Evolutionary conservation across 768 basidiomycete species (phyloP).

Genomic region (Psilocybe sp.): DNA sequence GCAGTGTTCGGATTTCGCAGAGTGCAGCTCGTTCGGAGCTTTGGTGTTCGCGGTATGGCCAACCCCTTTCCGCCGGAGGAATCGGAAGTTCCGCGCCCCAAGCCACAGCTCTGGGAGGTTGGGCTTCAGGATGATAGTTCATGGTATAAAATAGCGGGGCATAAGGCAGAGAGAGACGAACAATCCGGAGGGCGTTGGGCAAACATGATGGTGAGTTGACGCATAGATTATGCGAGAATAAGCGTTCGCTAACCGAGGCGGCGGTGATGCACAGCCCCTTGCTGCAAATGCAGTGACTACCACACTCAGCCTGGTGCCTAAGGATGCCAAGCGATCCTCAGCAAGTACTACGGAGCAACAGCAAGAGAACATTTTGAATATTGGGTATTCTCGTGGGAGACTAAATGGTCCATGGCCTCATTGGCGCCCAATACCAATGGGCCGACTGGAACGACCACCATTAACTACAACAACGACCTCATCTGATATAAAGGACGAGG

Average conservation of each 20-base stretch:
- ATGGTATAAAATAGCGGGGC: slow-evolving; percentile 9
- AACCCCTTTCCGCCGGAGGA: background rate
- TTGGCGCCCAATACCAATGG: too few relatives aligned
- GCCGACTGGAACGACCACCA: too few relatives aligned
- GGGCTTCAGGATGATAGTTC: slow-evolving; percentile 20
- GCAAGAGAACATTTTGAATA: too few relatives aligned
- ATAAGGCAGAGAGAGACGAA: slow-evolving; percentile 1
- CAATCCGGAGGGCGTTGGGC: slow-evolving; percentile 31
- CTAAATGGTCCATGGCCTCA: too few relatives aligned
- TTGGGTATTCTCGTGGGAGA: too few relatives aligned
- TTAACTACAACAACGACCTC: too few relatives aligned
- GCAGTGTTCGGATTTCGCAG: slow-evolving; percentile 47
- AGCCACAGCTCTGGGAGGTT: slow-evolving; percentile 46
- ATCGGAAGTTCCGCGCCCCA: slow-evolving; percentile 15
- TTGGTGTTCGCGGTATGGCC: slow-evolving; percentile 1
- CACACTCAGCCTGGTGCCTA: too few relatives aligned
- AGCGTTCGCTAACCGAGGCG: slow-evolving; percentile 1
- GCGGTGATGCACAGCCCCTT: slow-evolving; percentile 15
- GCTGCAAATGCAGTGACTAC: slow-evolving; percentile 10
- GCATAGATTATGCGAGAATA: background rate
- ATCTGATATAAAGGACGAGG: background rate
- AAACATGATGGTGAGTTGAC: slow-evolving; percentile 36
- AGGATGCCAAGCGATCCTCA: too few relatives aligned
- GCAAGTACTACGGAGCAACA: too few relatives aligned
- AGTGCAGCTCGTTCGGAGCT: slow-evolving; percentile 20